Conservation (phyloP, 1,139 yeast genomes). For the Saccharomyces pastorianus region DNA sequence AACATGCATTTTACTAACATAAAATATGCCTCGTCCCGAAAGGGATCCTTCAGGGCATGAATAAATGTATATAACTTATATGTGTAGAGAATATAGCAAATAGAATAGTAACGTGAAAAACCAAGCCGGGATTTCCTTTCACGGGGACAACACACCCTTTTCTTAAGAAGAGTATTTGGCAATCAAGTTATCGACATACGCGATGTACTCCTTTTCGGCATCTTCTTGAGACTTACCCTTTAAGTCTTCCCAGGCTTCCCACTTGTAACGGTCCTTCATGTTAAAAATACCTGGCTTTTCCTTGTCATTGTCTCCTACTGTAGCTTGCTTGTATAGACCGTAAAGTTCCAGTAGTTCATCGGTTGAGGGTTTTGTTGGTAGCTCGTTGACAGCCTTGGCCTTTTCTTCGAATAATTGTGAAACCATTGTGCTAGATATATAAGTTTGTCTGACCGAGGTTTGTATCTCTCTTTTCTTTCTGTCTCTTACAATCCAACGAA, state of each 20-base stretch:
- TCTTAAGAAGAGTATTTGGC: conserved; percentile 36
- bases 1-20: not conserved
- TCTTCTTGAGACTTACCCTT: conserved; percentile 84
- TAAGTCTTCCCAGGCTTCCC: conserved; percentile 91
- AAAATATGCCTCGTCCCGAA: not conserved
- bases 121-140: not conserved
- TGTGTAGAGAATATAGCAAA: not conserved
- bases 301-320: conserved; percentile 79
- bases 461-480: not conserved
- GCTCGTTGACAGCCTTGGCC: conserved; percentile 75
- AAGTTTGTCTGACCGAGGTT: not conserved
- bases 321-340: conserved; percentile 93
- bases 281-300: conserved; percentile 81
- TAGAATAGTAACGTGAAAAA: not conserved
- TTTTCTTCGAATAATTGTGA: conserved; percentile 31
- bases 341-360: conserved; percentile 79
- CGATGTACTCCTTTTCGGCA: conserved; percentile 79
- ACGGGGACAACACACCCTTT: not conserved
- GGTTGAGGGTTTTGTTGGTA: conserved; percentile 72
- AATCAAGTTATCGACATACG: conserved; percentile 58
- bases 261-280: conserved; percentile 91
- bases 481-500: not conserved
- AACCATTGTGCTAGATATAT: conserved; percentile 20
- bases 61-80: not conserved
- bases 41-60: not conserved